Evolutionary conservation across 805 yeast genomes (phyloP).

Genomic region (Scheffersomyces lignosus): DNA sequence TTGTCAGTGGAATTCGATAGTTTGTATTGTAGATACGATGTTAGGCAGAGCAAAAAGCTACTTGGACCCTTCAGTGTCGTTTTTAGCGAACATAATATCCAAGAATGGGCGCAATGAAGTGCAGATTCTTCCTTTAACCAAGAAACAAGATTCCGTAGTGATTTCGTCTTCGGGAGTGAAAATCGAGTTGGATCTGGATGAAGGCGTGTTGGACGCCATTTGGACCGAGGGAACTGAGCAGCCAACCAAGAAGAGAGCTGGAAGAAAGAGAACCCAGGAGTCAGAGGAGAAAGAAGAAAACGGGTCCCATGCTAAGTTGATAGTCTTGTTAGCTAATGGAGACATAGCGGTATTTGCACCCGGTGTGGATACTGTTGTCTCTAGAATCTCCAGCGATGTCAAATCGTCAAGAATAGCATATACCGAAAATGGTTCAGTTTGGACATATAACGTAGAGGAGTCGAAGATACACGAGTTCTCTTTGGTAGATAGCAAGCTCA

Average conservation of each 20-base stretch:
- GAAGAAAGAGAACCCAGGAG: conserved; percentile 5
- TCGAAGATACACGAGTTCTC: conserved; percentile 16
- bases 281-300: conserved; percentile 1
- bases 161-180: conserved; percentile 20
- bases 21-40: too few relatives aligned
- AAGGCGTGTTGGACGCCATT: conserved; percentile 30
- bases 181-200: conserved; percentile 43
- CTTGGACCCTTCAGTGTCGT: conserved; percentile 29
- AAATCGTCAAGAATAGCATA: conserved; percentile 18
- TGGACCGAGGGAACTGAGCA: conserved; percentile 33
- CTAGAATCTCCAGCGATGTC: conserved; percentile 33
- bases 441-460: conserved; percentile 21
- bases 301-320: conserved; percentile 18
- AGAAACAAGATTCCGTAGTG: too few relatives aligned
- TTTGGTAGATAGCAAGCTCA: conserved; percentile 27
- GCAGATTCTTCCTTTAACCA: conserved; percentile 35
- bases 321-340: conserved; percentile 33
- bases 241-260: conserved; percentile 24
- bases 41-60: conserved; percentile 7
- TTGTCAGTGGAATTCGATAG: too few relatives aligned
- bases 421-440: conserved; percentile 14
- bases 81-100: conserved; percentile 39
- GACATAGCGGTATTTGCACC: conserved; percentile 48
- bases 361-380: conserved; percentile 33
- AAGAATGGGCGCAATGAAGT: conserved; percentile 49